These are phyloP conservation scores for Crotalaria pallida DNA, from an alignment of 306 rosid species.

Conservation along the genomic window DNA sequence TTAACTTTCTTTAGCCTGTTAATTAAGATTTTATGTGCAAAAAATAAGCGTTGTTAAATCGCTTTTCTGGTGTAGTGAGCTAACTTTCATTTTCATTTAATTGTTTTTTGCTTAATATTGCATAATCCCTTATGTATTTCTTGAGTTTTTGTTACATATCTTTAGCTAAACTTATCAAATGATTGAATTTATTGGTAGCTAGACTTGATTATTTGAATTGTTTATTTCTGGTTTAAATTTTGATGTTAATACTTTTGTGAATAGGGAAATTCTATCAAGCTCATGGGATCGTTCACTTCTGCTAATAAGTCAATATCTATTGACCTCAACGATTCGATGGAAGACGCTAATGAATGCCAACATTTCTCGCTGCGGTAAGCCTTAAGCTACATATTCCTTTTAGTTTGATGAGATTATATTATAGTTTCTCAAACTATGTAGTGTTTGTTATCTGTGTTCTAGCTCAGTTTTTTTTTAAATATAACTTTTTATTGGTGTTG, in stretches of 20 bases:
- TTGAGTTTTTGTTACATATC: background rate
- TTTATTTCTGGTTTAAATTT: background rate
- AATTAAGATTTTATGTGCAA: too few relatives aligned
- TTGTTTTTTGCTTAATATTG: conserved; percentile 9
- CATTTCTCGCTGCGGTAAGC: conserved; percentile 78
- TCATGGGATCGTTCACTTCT: conserved; percentile 37
- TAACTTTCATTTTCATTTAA: conserved; percentile 16
- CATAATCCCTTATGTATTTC: background rate
- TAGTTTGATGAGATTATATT: background rate
- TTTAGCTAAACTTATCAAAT: background rate
- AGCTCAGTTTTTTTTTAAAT: background rate
- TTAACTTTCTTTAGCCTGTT: background rate
- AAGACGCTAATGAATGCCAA: conserved; percentile 40
- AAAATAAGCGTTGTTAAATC: too few relatives aligned
- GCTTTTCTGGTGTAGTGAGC: too few relatives aligned
- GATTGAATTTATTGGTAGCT: conserved; percentile 10
- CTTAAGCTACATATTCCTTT: background rate
- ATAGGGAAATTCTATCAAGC: conserved; percentile 18
- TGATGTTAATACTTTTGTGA: background rate
- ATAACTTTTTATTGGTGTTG: background rate
- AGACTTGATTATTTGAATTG: background rate
- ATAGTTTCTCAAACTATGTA: background rate
- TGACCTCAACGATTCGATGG: conserved; percentile 36
- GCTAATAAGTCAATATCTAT: conserved; percentile 47
- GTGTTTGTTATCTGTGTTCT: too few relatives aligned